A percentile compares a stretch with the other conserved stretches of the same genome.
phyloP scores from a whole-genome alignment of 495 filamentous ascomycete species.

The Usnea hakonensis region DNA sequence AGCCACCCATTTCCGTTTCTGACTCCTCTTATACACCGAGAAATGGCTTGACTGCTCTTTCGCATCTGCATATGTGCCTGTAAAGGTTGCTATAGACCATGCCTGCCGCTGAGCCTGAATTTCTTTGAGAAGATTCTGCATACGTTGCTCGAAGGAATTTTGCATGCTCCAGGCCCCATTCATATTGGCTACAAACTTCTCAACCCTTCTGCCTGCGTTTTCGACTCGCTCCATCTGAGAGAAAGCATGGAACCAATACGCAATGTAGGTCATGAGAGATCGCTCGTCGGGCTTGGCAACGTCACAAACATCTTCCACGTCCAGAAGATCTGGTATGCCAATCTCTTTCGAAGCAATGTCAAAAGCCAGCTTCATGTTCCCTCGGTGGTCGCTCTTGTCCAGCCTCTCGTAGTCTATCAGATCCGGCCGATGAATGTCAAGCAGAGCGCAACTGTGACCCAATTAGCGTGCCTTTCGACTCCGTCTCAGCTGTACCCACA shows the following conservation, averaged over 20 bases:
- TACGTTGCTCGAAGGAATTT: constrained; percentile 82
- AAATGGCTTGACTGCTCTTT: constrained; percentile 80
- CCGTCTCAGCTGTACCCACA: constrained; percentile 36
- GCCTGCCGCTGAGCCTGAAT: constrained; percentile 62
- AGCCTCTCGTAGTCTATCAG: constrained; percentile 91
- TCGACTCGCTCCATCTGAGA: constrained; percentile 97
- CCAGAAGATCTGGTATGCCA: constrained; percentile 88
- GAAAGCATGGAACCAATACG: constrained; percentile 99
- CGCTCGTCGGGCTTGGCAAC: constrained; percentile 92
- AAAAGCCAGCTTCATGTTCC: constrained; percentile 97
- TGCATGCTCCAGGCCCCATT: constrained; percentile 99
- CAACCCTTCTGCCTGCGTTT: constrained; percentile 89
- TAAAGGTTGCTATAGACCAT: constrained; percentile 75
- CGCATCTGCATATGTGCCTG: constrained; percentile 87
- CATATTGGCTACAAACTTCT: constrained; percentile 99
- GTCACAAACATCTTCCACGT: constrained; percentile 97
- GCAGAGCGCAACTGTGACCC: constrained; percentile 61
- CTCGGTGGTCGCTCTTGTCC: constrained; percentile 89
- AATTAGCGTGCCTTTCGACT: constrained; percentile 5
- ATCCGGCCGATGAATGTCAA: constrained; percentile 96
- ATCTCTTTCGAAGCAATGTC: constrained; percentile 94
- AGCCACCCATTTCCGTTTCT: constrained; percentile 90
- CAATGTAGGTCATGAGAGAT: constrained; percentile 97
- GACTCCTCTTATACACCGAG: constrained; percentile 73
- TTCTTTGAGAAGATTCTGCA: constrained; percentile 67